Percentiles rank a stretch among this genome's conserved stretches.
These are phyloP conservation scores for Rhizopus microsporus DNA, from an alignment of 371 early-diverging fungal genomes.

Conservation along the genomic window DNA sequence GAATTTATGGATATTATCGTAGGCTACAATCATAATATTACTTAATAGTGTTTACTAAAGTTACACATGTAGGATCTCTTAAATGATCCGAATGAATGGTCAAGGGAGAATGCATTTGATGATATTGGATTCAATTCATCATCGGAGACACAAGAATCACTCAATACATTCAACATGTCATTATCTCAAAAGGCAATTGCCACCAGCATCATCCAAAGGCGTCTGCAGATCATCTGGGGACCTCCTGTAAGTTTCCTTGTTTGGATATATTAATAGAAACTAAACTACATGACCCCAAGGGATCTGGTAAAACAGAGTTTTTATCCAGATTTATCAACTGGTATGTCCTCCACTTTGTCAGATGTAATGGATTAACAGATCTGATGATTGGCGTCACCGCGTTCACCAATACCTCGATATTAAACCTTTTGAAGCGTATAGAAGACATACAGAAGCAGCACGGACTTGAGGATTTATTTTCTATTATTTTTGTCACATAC, in stretches of 20 bases:
- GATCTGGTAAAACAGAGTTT: conserved; percentile 64
- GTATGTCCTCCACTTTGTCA: conserved; percentile 37
- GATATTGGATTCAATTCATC: conserved; percentile 19
- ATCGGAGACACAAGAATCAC: conserved; percentile 28
- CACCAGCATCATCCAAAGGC: conserved; percentile 32
- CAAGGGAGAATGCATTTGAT: conserved; percentile 2
- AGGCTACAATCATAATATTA: not conserved
- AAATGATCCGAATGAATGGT: conserved; percentile 35
- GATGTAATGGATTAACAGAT: conserved; percentile 16
- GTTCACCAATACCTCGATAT: conserved; percentile 56
- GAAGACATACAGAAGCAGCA: conserved; percentile 33
- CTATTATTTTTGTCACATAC: not conserved
- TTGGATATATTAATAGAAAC: not conserved
- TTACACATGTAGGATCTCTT: conserved; percentile 17
- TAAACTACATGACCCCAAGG: conserved; percentile 28
- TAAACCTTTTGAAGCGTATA: conserved; percentile 47
- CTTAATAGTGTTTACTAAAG: not conserved
- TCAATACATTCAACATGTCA: conserved; percentile 54
- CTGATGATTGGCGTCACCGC: conserved; percentile 58
- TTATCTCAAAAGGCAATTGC: conserved; percentile 55
- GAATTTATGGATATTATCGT: conserved; percentile 24
- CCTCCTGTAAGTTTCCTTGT: conserved; percentile 48
- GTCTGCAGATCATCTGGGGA: conserved; percentile 61
- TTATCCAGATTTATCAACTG: conserved; percentile 52
- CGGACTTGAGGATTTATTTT: conserved; percentile 8